These are phyloP conservation scores for Arthrobotrys iridis DNA, from an alignment of 2,329 filamentous ascomycete species.

Conservation along the genomic window DNA sequence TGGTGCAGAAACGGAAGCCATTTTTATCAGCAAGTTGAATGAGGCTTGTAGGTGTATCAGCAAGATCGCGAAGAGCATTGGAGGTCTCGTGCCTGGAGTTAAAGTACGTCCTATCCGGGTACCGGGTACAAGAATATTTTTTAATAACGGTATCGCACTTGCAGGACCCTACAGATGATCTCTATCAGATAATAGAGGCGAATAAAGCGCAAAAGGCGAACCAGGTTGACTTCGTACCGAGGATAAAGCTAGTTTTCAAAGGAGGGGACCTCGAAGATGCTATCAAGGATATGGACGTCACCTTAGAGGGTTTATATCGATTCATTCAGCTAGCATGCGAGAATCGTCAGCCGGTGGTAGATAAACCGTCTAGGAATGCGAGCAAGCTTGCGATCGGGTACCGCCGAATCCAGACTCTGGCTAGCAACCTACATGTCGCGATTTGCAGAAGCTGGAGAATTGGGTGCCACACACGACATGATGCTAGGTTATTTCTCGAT, in stretches of 20 bases:
- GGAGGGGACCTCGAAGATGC: slow-evolving; percentile 28
- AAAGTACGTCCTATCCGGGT: background rate
- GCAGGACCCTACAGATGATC: slow-evolving; percentile 37
- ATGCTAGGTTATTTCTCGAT: slow-evolving; percentile 44
- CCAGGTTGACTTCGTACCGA: slow-evolving; percentile 28
- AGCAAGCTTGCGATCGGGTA: slow-evolving; percentile 32
- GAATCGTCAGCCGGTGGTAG: slow-evolving; percentile 22
- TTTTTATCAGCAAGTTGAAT: background rate
- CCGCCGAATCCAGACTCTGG: slow-evolving; percentile 29
- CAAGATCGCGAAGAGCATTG: slow-evolving; percentile 35
- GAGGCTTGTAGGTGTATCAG: slow-evolving; percentile 11
- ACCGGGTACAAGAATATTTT: background rate
- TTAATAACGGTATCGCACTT: too few relatives aligned
- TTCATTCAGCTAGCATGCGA: slow-evolving; percentile 22
- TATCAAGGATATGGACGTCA: slow-evolving; percentile 19
- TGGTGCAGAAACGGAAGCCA: slow-evolving; percentile 11
- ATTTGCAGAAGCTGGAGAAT: slow-evolving; percentile 38
- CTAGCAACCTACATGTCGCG: slow-evolving; percentile 35
- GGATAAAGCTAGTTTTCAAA: slow-evolving; percentile 29
- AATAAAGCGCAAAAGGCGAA: slow-evolving; percentile 26
- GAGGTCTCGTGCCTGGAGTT: slow-evolving; percentile 27
- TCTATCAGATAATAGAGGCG: slow-evolving; percentile 29
- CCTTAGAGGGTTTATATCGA: slow-evolving; percentile 16
- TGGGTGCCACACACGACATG: slow-evolving; percentile 32
- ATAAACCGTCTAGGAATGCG: slow-evolving; percentile 33